Percentiles rank a stretch among this genome's conserved stretches.
Conservation (phyloP, 192 early-diverging fungal species). For the Entomortierella beljakovae region DNA sequence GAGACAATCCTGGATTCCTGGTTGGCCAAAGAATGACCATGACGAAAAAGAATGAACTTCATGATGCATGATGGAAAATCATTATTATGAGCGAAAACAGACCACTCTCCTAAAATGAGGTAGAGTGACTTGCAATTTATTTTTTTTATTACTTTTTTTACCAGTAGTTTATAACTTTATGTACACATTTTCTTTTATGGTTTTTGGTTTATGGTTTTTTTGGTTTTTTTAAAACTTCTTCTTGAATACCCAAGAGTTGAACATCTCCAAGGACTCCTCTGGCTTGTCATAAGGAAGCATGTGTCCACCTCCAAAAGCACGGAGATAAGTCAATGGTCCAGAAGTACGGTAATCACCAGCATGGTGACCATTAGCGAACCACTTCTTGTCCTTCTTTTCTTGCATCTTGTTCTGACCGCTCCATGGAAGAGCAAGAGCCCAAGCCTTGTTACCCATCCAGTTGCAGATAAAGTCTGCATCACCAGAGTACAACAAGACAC, state of each 20-base stretch:
- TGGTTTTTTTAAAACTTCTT: slow-evolving; percentile 27
- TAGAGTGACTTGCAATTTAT: background rate
- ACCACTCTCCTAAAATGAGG: background rate
- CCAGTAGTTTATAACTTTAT: background rate
- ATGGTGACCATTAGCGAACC: slow-evolving; percentile 71
- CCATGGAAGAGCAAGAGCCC: slow-evolving; percentile 90
- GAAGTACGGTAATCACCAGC: slow-evolving; percentile 77
- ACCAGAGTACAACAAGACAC: slow-evolving; percentile 91
- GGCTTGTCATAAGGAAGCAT: slow-evolving; percentile 97
- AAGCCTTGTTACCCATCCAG: slow-evolving; percentile 92
- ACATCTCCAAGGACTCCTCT: slow-evolving; percentile 82
- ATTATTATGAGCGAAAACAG: background rate
- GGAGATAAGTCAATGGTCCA: slow-evolving; percentile 86
- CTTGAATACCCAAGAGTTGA: slow-evolving; percentile 83
- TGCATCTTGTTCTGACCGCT: slow-evolving; percentile 76
- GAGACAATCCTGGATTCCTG: slow-evolving; percentile 64
- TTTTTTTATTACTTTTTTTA: background rate
- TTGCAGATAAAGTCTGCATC: slow-evolving; percentile 97
- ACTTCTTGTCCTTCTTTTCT: slow-evolving; percentile 73
- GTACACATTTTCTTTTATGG: background rate
- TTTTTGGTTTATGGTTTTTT: background rate
- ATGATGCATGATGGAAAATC: background rate
- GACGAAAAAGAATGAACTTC: slow-evolving; percentile 60
- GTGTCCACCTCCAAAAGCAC: slow-evolving; percentile 88
- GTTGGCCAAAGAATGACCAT: slow-evolving; percentile 70